Conservation (phyloP, 352 stramenopile genomes). For the Phytophthora chlamydospora region DNA sequence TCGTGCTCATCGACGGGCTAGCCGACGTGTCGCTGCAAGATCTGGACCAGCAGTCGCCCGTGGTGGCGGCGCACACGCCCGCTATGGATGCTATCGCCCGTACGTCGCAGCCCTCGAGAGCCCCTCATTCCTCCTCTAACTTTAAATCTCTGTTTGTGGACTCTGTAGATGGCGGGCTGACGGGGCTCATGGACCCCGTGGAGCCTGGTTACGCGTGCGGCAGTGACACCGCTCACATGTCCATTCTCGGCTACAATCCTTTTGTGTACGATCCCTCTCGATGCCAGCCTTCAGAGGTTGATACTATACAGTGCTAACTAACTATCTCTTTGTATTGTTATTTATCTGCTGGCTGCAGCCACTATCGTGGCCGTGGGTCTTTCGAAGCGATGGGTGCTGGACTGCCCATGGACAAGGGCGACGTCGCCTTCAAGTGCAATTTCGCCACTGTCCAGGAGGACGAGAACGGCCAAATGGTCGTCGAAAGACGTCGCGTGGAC, state of each 20-base stretch:
- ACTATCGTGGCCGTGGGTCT: conserved; percentile 86
- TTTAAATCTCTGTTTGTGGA: background rate
- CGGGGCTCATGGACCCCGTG: conserved; percentile 85
- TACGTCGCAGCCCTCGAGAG: conserved; percentile 34
- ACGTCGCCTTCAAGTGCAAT: conserved; percentile 92
- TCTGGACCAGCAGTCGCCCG: conserved; percentile 58
- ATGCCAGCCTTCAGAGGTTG: background rate
- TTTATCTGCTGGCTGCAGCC: conserved; percentile 31
- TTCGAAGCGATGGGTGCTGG: conserved; percentile 91
- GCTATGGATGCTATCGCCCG: conserved; percentile 87
- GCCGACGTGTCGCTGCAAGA: conserved; percentile 76
- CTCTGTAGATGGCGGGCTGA: conserved; percentile 66
- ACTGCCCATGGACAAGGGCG: conserved; percentile 81
- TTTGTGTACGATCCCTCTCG: conserved; percentile 52
- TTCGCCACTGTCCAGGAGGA: conserved; percentile 81
- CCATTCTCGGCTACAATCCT: conserved; percentile 89
- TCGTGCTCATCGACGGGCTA: conserved; percentile 89
- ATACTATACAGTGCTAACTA: conserved; percentile 6
- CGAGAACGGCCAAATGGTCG: conserved; percentile 66
- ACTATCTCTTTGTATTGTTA: conserved; percentile 3
- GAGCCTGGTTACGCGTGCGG: conserved; percentile 85
- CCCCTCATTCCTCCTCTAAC: conserved; percentile 2
- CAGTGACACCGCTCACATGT: conserved; percentile 91
- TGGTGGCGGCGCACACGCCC: conserved; percentile 71
- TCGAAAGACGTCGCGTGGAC: conserved; percentile 79